phyloP scores from a whole-genome alignment of 192 early-diverging fungal genomes.

The Podila horticola region DNA sequence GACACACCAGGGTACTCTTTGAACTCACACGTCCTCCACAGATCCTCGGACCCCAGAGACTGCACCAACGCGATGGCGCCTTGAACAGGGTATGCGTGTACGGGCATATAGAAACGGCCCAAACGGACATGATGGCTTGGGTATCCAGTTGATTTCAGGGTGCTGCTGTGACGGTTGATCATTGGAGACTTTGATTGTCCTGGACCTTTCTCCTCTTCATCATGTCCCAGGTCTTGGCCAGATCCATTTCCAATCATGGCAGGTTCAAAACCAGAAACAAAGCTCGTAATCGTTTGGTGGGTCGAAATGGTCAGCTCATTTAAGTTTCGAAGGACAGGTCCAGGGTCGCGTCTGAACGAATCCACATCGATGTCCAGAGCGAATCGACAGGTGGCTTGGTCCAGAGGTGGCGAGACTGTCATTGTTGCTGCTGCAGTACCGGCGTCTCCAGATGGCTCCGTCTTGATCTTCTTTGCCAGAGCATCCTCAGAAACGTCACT shows the following conservation, averaged over 20 bases:
- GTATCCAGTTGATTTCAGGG: conserved; percentile 8
- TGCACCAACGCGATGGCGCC: conserved; percentile 12
- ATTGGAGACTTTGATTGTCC: neutral
- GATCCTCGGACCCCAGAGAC: conserved; percentile 1
- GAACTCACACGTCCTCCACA: conserved; percentile 32
- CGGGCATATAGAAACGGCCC: conserved; percentile 39
- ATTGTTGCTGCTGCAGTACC: neutral
- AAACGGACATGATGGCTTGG: conserved; percentile 15
- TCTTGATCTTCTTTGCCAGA: neutral
- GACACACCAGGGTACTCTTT: conserved; percentile 25
- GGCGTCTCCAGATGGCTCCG: neutral
- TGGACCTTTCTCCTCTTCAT: neutral
- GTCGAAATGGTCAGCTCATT: conserved; percentile 26
- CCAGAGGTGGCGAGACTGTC: neutral
- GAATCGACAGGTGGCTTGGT: conserved; percentile 10
- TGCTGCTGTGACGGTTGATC: neutral
- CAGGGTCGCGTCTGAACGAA: conserved; percentile 29
- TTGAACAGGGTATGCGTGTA: conserved; percentile 12
- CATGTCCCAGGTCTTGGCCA: neutral
- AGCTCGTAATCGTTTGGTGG: conserved; percentile 15
- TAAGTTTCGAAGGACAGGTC: conserved; percentile 8
- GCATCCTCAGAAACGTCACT: neutral
- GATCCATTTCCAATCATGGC: neutral
- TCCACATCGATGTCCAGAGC: conserved; percentile 38
- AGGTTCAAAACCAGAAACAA: conserved; percentile 36